Conservation (phyloP, 129 eudicot genomes). For the Kitagawia praeruptora region DNA sequence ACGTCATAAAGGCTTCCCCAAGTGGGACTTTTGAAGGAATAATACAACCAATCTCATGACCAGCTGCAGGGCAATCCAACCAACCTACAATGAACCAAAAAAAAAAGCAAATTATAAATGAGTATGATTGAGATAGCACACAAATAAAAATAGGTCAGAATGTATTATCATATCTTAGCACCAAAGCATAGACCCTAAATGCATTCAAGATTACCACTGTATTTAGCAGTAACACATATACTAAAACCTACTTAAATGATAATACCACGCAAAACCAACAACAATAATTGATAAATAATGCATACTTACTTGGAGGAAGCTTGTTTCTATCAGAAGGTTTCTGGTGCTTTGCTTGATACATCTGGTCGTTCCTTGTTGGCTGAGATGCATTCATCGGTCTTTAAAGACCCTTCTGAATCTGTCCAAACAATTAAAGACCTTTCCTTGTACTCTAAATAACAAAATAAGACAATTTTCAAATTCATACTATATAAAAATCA, state of each 20-base stretch:
- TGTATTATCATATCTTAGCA: background rate
- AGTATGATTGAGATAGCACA: background rate
- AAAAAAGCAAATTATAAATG: background rate
- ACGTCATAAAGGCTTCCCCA: slow-evolving; percentile 73
- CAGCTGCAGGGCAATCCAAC: slow-evolving; percentile 86
- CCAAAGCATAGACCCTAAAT: background rate
- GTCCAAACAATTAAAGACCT: too few relatives aligned
- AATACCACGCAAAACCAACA: background rate
- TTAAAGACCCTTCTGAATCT: background rate
- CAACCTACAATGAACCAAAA: slow-evolving; percentile 49
- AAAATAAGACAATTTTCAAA: too few relatives aligned
- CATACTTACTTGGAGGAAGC: slow-evolving; percentile 81
- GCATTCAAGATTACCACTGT: background rate
- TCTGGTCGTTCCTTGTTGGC: slow-evolving; percentile 39
- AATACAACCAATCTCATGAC: slow-evolving; percentile 69
- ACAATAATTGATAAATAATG: background rate
- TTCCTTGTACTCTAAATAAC: too few relatives aligned
- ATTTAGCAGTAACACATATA: background rate
- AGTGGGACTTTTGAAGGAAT: slow-evolving; percentile 95
- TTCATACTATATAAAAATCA: too few relatives aligned
- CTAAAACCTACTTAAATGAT: background rate
- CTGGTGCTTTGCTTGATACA: slow-evolving; percentile 47
- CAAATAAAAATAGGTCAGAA: background rate
- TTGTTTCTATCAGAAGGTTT: slow-evolving; percentile 55
- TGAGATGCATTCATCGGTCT: slow-evolving; percentile 44